Percentiles rank a stretch among this genome's conserved stretches.
Evolutionary conservation across 2,329 filamentous ascomycete genomes (phyloP).

Genomic region (Paramyrothecium sp.): DNA sequence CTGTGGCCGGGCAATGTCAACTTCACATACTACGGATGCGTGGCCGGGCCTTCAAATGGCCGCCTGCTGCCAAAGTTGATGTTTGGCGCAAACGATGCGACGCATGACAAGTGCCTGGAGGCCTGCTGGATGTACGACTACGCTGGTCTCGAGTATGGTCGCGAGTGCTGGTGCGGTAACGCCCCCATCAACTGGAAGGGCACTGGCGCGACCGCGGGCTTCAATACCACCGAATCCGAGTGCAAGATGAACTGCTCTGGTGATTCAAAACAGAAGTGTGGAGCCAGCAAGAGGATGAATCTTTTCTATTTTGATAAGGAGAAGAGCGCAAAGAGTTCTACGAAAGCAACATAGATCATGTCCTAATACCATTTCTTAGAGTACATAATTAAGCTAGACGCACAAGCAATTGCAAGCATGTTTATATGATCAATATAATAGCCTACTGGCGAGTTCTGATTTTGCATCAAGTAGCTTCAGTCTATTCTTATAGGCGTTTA

Average conservation of each 20-base stretch:
- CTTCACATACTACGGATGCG: slow-evolving; percentile 2
- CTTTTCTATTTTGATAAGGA: background rate
- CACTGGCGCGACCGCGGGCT: background rate
- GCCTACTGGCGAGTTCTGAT: no score
- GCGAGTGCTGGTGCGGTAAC: slow-evolving; percentile 2
- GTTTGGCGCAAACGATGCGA: background rate
- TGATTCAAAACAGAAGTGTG: background rate
- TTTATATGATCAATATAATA: no score
- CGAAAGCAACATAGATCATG: background rate
- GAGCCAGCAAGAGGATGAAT: background rate
- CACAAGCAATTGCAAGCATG: no score
- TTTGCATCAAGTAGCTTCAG: no score
- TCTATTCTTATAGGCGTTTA: no score
- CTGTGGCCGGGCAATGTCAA: slow-evolving; percentile 2
- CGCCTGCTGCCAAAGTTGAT: background rate
- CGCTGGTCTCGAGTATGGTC: slow-evolving; percentile 1
- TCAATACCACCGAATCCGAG: background rate
- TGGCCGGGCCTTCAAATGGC: background rate
- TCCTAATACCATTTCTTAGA: no score
- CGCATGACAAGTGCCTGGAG: slow-evolving; percentile 1
- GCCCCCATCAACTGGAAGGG: slow-evolving; percentile 1
- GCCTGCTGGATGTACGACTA: slow-evolving; percentile 1
- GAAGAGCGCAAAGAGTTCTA: background rate
- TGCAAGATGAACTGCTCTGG: slow-evolving; percentile 2
- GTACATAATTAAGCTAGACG: no score